These are phyloP conservation scores for Parietaria judaica DNA, from an alignment of 306 rosid genomes.

Conservation along the genomic window DNA sequence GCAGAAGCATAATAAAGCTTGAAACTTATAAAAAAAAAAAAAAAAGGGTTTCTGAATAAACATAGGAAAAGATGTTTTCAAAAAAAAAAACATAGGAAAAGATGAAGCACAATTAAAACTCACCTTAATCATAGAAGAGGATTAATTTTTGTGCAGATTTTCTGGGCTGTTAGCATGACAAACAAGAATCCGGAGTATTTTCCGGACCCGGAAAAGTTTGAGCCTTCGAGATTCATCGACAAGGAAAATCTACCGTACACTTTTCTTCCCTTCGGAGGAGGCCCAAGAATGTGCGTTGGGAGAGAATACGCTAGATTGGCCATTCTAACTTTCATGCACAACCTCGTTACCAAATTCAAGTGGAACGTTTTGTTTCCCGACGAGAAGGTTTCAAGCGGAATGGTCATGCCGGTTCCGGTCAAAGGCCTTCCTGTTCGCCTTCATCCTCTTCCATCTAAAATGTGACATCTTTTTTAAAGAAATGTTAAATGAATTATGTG, in stretches of 20 bases:
- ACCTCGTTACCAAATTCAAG: constrained; percentile 13
- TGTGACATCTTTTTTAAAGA: not conserved
- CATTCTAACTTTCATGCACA: constrained; percentile 15
- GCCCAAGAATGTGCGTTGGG: constrained; percentile 20
- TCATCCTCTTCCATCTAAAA: not conserved
- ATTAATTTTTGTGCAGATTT: constrained; percentile 7
- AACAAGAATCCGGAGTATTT: constrained; percentile 20
- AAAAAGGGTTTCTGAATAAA: no score
- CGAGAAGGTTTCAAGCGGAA: not conserved
- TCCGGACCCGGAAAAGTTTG: constrained; percentile 15
- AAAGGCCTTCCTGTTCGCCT: constrained; percentile 23
- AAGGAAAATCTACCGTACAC: not conserved
- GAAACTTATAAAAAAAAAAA: no score
- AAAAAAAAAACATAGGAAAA: no score
- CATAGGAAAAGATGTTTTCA: no score
- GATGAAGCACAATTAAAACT: no score
- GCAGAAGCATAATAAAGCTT: no score
- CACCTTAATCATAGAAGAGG: no score
- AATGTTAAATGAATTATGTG: not conserved
- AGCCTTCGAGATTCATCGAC: constrained; percentile 15
- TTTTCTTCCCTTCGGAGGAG: constrained; percentile 23
- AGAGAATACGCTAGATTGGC: constrained; percentile 13
- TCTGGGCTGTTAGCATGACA: constrained; percentile 23
- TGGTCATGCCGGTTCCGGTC: not conserved
- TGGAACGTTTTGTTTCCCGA: constrained; percentile 4